Conservation (phyloP, 2,329 filamentous ascomycete genomes). For the Colletotrichum falcatum region DNA sequence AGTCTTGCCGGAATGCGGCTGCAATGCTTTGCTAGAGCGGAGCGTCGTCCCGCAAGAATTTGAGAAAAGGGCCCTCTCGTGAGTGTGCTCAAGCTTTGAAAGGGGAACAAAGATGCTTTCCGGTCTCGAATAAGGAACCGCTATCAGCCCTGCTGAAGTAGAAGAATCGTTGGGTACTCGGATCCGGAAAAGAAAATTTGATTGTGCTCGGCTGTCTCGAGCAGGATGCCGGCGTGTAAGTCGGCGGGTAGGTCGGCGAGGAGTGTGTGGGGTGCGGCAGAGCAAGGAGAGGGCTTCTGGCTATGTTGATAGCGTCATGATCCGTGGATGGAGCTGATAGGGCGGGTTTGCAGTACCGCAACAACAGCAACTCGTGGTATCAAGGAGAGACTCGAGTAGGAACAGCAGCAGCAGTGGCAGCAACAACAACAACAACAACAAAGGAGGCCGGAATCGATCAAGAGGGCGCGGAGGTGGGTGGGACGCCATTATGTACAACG, state of each 20-base stretch:
- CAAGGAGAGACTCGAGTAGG: constrained; percentile 39
- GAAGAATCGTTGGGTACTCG: constrained; percentile 11
- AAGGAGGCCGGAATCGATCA: constrained; percentile 24
- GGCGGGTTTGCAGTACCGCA: constrained; percentile 15
- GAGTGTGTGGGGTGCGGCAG: constrained; percentile 7
- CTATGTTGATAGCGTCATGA: constrained; percentile 35
- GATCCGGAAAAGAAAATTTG: not conserved
- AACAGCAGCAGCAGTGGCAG: constrained; percentile 34
- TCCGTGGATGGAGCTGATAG: constrained; percentile 14
- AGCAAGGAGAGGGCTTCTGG: constrained; percentile 11
- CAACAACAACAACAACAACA: constrained; percentile 32
- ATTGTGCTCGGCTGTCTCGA: not conserved
- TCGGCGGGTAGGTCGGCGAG: constrained; percentile 22
- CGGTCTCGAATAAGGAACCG: not conserved
- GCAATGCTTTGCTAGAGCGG: not conserved
- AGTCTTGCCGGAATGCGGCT: not conserved
- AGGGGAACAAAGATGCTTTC: constrained; percentile 4
- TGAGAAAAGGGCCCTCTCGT: not conserved
- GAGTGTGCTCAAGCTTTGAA: not conserved
- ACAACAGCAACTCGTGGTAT: constrained; percentile 36
- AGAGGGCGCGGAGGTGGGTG: constrained; percentile 33
- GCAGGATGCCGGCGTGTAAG: constrained; percentile 19
- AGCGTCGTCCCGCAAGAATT: not conserved
- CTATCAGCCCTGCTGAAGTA: constrained; percentile 37
- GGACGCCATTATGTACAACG: constrained; percentile 39